Conservation (phyloP, 2,329 filamentous ascomycete genomes). For the Neodidymelliopsis sp. region DNA sequence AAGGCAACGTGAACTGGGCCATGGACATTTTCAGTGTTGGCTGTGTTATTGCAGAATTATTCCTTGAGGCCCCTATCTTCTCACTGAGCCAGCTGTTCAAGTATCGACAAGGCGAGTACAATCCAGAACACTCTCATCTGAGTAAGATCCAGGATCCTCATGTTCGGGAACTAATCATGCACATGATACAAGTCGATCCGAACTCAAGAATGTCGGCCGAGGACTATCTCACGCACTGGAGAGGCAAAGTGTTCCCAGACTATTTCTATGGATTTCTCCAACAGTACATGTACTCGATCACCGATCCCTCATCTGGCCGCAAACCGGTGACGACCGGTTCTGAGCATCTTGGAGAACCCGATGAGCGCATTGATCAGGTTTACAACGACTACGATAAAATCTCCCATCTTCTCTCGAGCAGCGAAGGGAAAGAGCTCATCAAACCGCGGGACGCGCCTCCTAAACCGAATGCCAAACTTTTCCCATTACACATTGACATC, state of each 20-base stretch:
- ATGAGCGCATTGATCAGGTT: constrained; percentile 92
- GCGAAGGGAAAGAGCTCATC: constrained; percentile 57
- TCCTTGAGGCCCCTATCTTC: constrained; percentile 95
- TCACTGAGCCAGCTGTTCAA: constrained; percentile 95
- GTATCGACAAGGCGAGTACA: constrained; percentile 91
- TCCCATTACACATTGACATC: constrained; percentile 85
- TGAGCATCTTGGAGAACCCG: constrained; percentile 82
- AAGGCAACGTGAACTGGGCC: constrained; percentile 77
- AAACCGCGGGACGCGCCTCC: constrained; percentile 41
- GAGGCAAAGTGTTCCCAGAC: constrained; percentile 87
- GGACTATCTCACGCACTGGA: constrained; percentile 92
- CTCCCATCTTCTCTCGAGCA: constrained; percentile 87
- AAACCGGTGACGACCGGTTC: constrained; percentile 71
- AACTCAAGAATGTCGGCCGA: constrained; percentile 92
- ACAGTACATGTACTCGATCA: constrained; percentile 96
- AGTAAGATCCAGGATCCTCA: constrained; percentile 87
- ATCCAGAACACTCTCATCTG: constrained; percentile 80
- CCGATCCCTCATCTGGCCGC: constrained; percentile 84
- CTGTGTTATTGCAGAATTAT: constrained; percentile 95
- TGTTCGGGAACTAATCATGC: constrained; percentile 85
- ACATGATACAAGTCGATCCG: constrained; percentile 96
- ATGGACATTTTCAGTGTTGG: constrained; percentile 99
- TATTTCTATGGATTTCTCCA: constrained; percentile 99
- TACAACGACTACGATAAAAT: constrained; percentile 98
- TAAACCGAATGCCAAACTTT: constrained; percentile 63